Evolutionary conservation across 148 eudicot species (phyloP).

Genomic region (Fagopyrum homotropicum): DNA sequence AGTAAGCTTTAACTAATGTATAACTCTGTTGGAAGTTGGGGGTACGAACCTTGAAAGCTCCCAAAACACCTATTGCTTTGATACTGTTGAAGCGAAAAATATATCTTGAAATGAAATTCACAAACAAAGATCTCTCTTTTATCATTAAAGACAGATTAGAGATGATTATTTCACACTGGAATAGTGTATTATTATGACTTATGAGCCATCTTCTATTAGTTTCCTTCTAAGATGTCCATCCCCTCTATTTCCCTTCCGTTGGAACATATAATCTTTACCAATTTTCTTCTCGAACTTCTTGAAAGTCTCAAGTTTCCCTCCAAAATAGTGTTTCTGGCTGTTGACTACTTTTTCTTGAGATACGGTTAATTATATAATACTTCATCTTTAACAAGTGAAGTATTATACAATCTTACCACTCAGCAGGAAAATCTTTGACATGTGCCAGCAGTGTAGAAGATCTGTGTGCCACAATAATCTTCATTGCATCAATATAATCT

Average conservation of each 20-base stretch:
- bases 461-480: too few relatives aligned
- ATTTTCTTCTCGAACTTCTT: not conserved
- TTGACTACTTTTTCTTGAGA: not conserved
- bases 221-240: not conserved
- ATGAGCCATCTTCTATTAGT: not conserved
- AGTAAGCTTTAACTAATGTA: not conserved
- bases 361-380: not conserved
- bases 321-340: not conserved
- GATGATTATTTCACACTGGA: not conserved
- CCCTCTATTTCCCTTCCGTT: not conserved
- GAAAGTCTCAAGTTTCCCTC: not conserved
- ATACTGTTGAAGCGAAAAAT: not conserved
- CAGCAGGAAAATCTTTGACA: too few relatives aligned
- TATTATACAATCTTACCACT: not conserved
- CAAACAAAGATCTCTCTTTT: not conserved
- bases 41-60: not conserved
- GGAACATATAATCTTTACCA: not conserved
- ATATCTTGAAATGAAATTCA: not conserved
- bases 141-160: not conserved
- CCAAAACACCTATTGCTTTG: not conserved
- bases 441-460: too few relatives aligned
- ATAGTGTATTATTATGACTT: not conserved
- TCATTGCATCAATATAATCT: too few relatives aligned
- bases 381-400: not conserved
- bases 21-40: not conserved